Conservation (phyloP, 2,329 filamentous ascomycete species). For the Ceratocystis variospora region DNA sequence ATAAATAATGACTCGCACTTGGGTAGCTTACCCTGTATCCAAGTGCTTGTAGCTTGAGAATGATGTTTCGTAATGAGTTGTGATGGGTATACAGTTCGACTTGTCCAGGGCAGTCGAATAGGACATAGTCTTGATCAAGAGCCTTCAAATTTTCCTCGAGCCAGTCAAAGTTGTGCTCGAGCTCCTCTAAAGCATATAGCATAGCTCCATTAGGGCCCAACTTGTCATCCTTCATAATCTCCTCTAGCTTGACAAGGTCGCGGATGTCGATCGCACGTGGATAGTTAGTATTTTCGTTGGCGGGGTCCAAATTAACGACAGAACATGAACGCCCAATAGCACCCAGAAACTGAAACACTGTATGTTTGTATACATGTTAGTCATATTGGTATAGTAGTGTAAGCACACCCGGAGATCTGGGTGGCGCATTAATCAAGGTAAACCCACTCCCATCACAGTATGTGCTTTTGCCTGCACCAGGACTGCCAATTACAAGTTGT, state of each 20-base stretch:
- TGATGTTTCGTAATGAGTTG: conserved; percentile 77
- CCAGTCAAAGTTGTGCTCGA: conserved; percentile 92
- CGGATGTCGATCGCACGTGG: conserved; percentile 83
- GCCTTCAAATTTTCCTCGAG: conserved; percentile 66
- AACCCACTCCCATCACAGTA: conserved; percentile 83
- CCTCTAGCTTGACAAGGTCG: conserved; percentile 74
- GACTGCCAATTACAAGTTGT: conserved; percentile 84
- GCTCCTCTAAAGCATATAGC: conserved; percentile 83
- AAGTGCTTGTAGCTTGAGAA: conserved; percentile 77
- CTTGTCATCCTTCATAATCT: conserved; percentile 84
- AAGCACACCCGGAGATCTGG: not conserved
- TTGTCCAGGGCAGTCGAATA: conserved; percentile 95
- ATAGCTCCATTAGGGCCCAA: conserved; percentile 87
- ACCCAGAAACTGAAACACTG: conserved; percentile 91
- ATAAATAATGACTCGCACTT: not conserved
- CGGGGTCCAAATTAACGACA: conserved; percentile 90
- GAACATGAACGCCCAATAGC: conserved; percentile 92
- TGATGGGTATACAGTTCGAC: conserved; percentile 97
- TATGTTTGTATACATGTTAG: not conserved
- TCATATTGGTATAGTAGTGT: not conserved
- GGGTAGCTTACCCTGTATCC: conserved; percentile 64
- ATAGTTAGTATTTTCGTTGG: conserved; percentile 86
- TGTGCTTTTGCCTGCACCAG: conserved; percentile 89
- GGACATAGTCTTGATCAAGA: conserved; percentile 75
- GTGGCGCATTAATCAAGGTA: not conserved